Evolutionary conservation across 148 eudicot species (phyloP).

Genomic region (Chenopodium quinoa): DNA sequence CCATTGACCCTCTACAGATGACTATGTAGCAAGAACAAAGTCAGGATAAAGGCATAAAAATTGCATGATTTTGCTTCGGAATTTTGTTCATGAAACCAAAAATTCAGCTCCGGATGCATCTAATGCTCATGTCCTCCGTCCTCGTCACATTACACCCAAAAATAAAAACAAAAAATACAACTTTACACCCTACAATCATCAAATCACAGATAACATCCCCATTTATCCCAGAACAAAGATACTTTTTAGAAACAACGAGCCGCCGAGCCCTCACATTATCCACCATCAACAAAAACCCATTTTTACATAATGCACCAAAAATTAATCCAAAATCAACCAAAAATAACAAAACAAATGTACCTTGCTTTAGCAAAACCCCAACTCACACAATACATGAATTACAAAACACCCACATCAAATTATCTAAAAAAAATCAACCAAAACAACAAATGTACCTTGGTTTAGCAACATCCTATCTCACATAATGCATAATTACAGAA

Average conservation of each 20-base stretch:
- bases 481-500: too few relatives aligned
- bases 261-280: background rate
- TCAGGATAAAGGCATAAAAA: background rate
- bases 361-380: too few relatives aligned
- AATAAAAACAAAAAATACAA: background rate
- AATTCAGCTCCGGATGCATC: background rate
- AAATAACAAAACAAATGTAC: too few relatives aligned
- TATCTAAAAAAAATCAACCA: too few relatives aligned
- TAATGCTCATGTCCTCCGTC: background rate
- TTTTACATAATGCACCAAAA: background rate
- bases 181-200: background rate
- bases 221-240: background rate
- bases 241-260: too few relatives aligned
- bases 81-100: background rate
- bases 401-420: too few relatives aligned
- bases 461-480: too few relatives aligned
- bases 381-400: too few relatives aligned
- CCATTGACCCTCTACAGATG: background rate
- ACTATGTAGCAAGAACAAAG: background rate
- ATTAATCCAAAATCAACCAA: too few relatives aligned
- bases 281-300: background rate
- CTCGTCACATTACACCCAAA: background rate
- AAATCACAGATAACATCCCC: constrained; percentile 2
- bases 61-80: constrained; percentile 1
- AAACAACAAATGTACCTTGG: too few relatives aligned